Base-by-base conservation (phyloP, 805 yeast species). In the Zygosaccharomyces rouxii region DNA sequence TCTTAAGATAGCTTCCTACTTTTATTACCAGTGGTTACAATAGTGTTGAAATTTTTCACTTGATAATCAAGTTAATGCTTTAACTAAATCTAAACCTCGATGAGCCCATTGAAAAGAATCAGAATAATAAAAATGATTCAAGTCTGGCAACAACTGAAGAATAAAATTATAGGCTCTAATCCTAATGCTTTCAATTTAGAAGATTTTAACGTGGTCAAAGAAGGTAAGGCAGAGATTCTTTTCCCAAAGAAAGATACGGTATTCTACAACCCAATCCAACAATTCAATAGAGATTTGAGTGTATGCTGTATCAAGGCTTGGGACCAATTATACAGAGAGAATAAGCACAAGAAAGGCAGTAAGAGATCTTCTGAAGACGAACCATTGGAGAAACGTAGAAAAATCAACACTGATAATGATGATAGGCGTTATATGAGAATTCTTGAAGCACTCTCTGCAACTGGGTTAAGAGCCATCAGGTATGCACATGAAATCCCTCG, bases 251-350 rank as follows among this genome's bases (percentile, higher is more conserved):
- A 82, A 42, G 89, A 86, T 56, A 75, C 76, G 50, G 99, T 94
- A 9, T 94, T 94, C 63, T 94, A 94, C 69, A 94, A 94, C 64
- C 97, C 96, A 7, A 86, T 94, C 48, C 99, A 94, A 69, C 98
- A 92, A 69, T 94, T 89, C 70, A 94, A 94, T 67, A 78, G 99
- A 59, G 99, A 94, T 64, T 70, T 94, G 42, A 85, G 95, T 55
- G 85, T 88, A 5, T 71, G 84, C 57, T 89, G 88, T 7, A 90
- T 94, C 52, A 78, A 82, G 49, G 95, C 98, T 0, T 94, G 95
- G 92, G 76, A 83, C 35, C 80, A 84, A 47, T 58, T 84, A 30
- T 83, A 80, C 53, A 68, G 74, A 16, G 52, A 66, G 50, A 57
- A 49, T 25, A 60, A 54, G 43, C 53, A 61, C 23, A 64, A 60